Percentiles rank a stretch among this genome's conserved stretches.
These are phyloP conservation scores for Cyberlindnera xylosilytica DNA, from an alignment of 805 yeast species.

Conservation along the genomic window DNA sequence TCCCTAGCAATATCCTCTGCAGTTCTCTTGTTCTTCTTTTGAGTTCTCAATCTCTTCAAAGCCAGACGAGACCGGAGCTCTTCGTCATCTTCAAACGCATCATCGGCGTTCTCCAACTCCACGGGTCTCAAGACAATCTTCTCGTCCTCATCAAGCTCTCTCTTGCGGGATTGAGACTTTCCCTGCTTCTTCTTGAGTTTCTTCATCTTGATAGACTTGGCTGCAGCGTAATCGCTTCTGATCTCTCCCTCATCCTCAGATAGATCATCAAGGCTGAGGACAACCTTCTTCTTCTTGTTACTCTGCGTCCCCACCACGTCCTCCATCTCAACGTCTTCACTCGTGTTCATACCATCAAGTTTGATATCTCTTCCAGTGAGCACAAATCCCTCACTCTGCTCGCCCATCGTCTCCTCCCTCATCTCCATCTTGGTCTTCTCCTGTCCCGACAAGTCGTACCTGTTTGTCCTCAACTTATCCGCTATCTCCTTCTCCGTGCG, in stretches of 20 bases:
- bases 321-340: not conserved
- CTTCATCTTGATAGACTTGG: constrained; percentile 31
- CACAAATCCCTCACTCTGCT: constrained; percentile 15
- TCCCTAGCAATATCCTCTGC: constrained; percentile 24
- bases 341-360: not conserved
- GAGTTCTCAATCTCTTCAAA: constrained; percentile 14
- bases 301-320: not conserved
- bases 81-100: constrained; percentile 19
- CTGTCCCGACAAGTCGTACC: constrained; percentile 15
- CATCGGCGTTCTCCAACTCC: constrained; percentile 26
- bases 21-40: constrained; percentile 18
- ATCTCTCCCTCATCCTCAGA: constrained; percentile 14
- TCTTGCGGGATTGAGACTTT: constrained; percentile 3
- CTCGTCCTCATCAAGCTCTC: constrained; percentile 20
- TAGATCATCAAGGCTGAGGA: constrained; percentile 17
- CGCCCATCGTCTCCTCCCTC: constrained; percentile 15
- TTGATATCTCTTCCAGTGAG: constrained; percentile 12
- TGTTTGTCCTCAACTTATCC: constrained; percentile 11
- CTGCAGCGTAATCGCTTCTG: constrained; percentile 21
- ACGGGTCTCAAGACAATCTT: constrained; percentile 27
- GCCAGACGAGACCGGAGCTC: constrained; percentile 28
- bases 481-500: constrained; percentile 18
- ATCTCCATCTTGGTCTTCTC: constrained; percentile 16
- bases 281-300: constrained; percentile 7
- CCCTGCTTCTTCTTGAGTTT: constrained; percentile 25